Evolutionary conservation across 179 eudicot genomes (phyloP).

Genomic region (Silene noctiflora): DNA sequence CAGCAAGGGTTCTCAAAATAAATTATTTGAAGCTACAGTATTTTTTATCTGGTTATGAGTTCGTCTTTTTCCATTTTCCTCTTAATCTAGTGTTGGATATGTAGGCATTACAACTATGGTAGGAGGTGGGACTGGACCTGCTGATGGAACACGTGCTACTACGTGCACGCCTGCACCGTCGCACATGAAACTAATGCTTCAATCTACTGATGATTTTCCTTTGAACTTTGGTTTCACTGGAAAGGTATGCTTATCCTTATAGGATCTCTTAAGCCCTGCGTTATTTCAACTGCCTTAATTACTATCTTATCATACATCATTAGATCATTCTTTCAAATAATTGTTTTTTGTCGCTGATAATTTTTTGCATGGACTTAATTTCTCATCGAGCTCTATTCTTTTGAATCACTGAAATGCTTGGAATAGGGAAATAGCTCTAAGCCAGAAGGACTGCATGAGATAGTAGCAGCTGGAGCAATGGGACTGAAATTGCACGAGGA

Average conservation of each 20-base stretch:
- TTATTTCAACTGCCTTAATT: background rate
- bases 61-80: background rate
- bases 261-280: background rate
- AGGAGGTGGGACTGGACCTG: slow-evolving; percentile 99
- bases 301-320: background rate
- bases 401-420: slow-evolving; percentile 4
- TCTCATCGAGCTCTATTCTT: background rate
- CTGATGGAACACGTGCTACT: slow-evolving; percentile 94
- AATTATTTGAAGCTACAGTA: background rate
- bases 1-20: background rate
- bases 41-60: slow-evolving; percentile 11
- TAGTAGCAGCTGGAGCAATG: slow-evolving; percentile 93
- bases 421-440: slow-evolving; percentile 76
- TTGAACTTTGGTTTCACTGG: slow-evolving; percentile 95
- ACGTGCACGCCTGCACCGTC: slow-evolving; percentile 85
- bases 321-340: background rate
- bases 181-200: slow-evolving; percentile 85
- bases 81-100: slow-evolving; percentile 21
- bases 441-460: slow-evolving; percentile 85
- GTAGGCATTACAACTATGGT: slow-evolving; percentile 87
- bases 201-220: slow-evolving; percentile 84
- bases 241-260: slow-evolving; percentile 48
- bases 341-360: background rate
- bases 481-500: slow-evolving; percentile 97
- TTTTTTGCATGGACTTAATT: background rate